Conservation (phyloP, 805 yeast genomes). For the Starmera dryadoides region DNA sequence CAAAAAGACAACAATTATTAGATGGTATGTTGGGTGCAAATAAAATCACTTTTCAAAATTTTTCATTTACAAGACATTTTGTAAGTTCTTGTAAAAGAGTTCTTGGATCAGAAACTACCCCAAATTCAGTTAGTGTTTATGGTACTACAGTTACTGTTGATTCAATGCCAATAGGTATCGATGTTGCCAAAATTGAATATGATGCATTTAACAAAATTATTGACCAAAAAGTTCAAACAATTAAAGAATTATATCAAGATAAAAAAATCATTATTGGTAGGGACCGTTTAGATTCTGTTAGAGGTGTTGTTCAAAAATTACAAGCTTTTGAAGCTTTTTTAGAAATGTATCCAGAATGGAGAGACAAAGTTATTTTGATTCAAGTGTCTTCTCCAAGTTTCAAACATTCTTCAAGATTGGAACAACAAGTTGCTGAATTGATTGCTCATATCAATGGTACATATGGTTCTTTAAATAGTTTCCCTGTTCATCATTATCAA, state of each 20-base stretch:
- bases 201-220: conserved; percentile 43
- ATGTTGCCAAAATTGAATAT: conserved; percentile 56
- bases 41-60: conserved; percentile 79
- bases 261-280: conserved; percentile 86
- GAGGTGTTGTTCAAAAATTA: conserved; percentile 90
- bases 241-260: conserved; percentile 53
- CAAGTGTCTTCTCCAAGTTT: conserved; percentile 78
- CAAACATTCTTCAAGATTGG: conserved; percentile 50
- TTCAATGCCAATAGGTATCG: conserved; percentile 86
- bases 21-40: conserved; percentile 92
- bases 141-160: conserved; percentile 72
- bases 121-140: conserved; percentile 54
- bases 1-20: conserved; percentile 73
- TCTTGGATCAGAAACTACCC: conserved; percentile 56
- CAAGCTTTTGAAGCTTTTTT: conserved; percentile 86
- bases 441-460: conserved; percentile 77
- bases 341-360: conserved; percentile 90
- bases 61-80: conserved; percentile 84
- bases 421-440: conserved; percentile 75
- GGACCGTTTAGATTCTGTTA: conserved; percentile 83
- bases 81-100: conserved; percentile 84
- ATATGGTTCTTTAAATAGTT: conserved; percentile 72
- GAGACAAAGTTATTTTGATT: conserved; percentile 75
- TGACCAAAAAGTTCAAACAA: conserved; percentile 56
- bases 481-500: conserved; percentile 91